Base-by-base conservation (phyloP, 495 filamentous ascomycete species). In the Immersiella caudata region DNA sequence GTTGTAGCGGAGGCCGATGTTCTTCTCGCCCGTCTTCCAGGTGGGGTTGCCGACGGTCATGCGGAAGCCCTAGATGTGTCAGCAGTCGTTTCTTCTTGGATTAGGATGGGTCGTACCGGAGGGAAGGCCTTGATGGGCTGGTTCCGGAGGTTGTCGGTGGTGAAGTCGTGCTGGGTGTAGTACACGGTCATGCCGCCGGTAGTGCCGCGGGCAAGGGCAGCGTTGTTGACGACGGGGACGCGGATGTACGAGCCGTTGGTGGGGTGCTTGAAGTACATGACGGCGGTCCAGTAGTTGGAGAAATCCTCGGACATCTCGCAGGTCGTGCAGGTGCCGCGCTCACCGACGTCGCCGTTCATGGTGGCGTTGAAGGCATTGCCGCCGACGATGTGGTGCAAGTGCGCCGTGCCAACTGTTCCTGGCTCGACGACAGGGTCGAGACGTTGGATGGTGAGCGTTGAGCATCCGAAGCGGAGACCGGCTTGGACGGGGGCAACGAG, bases 21-120 rank as follows among this genome's bases (percentile, higher is more conserved):
- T 73, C 1, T 67, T 60, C 68, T 78, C 75, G 29, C 70, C 71
- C 16, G 62, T 71, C 36, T 25, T 51, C 25, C 36, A 67, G 27
- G 72, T 77, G 25, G 83, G 82, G 66, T 65, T 78, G 68, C 82
- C 82, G 60, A 83, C 80, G 0, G 80, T 82, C 82, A 85, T 84
- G 26, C 83, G 81, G 77, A 85, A 85, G 27, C 83, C 82, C 81
- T 83, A 58, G 36, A 12, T 21, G n/a, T 61, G 2, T 62, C 22
- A 57, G 51, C 55, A 11, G 11, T 7, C 6, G 26, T 9, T 9
- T 1, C 21, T 12, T 6, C 0, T 2, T 21, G 6, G 9, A 4
- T 14, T 27, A 2, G 18, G 20, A 14, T 1, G 14, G 74, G 29
- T 4, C 29, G 8, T 33, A 33, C 29, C 29, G 29, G 80, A 56